phyloP scores from a whole-genome alignment of 148 eudicot species.

The Rhododendron vialii region DNA sequence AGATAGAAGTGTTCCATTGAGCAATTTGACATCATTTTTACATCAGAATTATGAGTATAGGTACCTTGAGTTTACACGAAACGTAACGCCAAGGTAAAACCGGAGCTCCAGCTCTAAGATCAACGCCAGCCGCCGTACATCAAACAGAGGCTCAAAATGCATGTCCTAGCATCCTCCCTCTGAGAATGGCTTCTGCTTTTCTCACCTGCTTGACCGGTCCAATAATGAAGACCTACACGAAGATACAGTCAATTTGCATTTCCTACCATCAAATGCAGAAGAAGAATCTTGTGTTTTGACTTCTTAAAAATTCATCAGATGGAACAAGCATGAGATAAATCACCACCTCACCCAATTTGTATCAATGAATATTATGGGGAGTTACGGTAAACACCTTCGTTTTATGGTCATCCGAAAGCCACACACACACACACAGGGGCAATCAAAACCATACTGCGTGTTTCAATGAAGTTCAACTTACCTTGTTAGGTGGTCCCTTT shows the following conservation, averaged over 20 bases:
- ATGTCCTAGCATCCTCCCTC: slow-evolving; percentile 76
- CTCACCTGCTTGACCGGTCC: slow-evolving; percentile 80
- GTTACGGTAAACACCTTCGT: background rate
- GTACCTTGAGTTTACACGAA: background rate
- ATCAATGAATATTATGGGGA: background rate
- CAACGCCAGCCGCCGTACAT: background rate
- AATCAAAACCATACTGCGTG: background rate
- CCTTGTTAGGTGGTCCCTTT: slow-evolving; percentile 93
- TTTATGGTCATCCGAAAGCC: background rate
- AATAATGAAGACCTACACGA: slow-evolving; percentile 63
- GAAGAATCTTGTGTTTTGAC: background rate
- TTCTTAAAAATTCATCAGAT: background rate
- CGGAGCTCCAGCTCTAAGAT: background rate
- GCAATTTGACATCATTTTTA: background rate
- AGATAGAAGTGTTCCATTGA: background rate
- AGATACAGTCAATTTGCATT: background rate
- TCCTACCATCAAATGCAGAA: background rate
- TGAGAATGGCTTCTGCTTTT: slow-evolving; percentile 85
- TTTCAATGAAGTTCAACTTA: slow-evolving; percentile 25
- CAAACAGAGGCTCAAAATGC: slow-evolving; percentile 16
- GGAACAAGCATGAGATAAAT: background rate
- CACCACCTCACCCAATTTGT: background rate
- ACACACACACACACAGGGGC: background rate
- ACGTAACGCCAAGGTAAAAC: background rate
- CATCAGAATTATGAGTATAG: background rate